Conservation (phyloP, 345 rosid species). For the Lenwebbia sp. region DNA sequence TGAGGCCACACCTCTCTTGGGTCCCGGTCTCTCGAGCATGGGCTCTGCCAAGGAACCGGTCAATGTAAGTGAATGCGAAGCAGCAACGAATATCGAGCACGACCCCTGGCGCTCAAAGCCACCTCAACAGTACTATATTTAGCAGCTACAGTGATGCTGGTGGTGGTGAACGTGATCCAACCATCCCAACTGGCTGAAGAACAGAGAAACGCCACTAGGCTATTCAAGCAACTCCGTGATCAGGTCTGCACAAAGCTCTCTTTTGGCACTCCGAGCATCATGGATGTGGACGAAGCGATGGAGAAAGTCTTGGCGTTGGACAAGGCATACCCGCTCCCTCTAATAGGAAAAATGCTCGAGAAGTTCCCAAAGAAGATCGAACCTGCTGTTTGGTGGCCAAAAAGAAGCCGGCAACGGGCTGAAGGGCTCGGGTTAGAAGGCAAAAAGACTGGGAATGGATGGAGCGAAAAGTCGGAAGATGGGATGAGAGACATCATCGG, state of each 20-base stretch:
- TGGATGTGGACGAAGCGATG: slow-evolving; percentile 27
- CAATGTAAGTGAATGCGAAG: background rate
- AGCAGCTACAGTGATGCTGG: slow-evolving; percentile 29
- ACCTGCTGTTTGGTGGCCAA: slow-evolving; percentile 52
- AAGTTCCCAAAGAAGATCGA: slow-evolving; percentile 31
- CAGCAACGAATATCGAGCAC: background rate
- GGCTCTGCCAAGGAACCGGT: background rate
- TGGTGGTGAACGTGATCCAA: slow-evolving; percentile 32
- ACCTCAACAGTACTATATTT: slow-evolving; percentile 28
- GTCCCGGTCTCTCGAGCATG: background rate
- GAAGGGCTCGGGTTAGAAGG: background rate
- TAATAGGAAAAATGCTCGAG: slow-evolving; percentile 35
- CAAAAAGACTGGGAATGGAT: slow-evolving; percentile 16
- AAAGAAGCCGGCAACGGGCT: background rate
- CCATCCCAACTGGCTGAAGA: slow-evolving; percentile 61
- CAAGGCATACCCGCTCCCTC: slow-evolving; percentile 47
- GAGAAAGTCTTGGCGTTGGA: slow-evolving; percentile 40
- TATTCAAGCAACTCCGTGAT: slow-evolving; percentile 34
- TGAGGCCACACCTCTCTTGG: background rate
- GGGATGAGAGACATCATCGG: slow-evolving; percentile 22
- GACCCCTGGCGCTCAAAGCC: slow-evolving; percentile 13
- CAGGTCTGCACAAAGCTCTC: slow-evolving; percentile 18
- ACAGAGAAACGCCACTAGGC: slow-evolving; percentile 39
- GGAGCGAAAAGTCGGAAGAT: slow-evolving; percentile 25
- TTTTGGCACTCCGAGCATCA: slow-evolving; percentile 8